A percentile compares a stretch with the other conserved stretches of the same genome.
phyloP scores from a whole-genome alignment of 169 alveolate species.

The Plasmodium yoelii region DNA sequence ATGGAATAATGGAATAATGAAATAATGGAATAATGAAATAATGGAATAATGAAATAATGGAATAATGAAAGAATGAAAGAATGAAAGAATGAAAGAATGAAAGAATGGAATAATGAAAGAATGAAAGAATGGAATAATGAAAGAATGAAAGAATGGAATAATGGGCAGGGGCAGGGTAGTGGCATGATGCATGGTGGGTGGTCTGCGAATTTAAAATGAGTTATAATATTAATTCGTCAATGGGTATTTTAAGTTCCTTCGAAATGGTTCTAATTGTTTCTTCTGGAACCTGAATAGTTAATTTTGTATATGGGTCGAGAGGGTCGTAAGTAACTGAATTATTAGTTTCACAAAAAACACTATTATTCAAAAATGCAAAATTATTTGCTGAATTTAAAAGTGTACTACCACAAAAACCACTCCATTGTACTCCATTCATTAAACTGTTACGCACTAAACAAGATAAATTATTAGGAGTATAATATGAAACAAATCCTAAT shows the following conservation, averaged over 20 bases:
- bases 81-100: too few relatives aligned
- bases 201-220: neutral
- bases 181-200: too few relatives aligned
- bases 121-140: too few relatives aligned
- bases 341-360: slow-evolving; percentile 33
- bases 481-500: slow-evolving; percentile 57
- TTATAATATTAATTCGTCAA: slow-evolving; percentile 66
- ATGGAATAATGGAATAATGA: too few relatives aligned
- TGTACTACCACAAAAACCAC: slow-evolving; percentile 76
- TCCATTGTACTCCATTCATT: slow-evolving; percentile 78
- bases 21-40: too few relatives aligned
- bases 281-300: slow-evolving; percentile 74
- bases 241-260: slow-evolving; percentile 62
- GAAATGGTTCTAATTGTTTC: slow-evolving; percentile 56
- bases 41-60: too few relatives aligned
- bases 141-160: neutral
- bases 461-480: slow-evolving; percentile 49
- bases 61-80: too few relatives aligned
- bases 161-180: neutral
- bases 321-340: slow-evolving; percentile 27
- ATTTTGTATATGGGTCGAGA: slow-evolving; percentile 66
- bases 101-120: too few relatives aligned
- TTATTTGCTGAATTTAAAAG: slow-evolving; percentile 58
- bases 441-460: slow-evolving; percentile 69
- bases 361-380: slow-evolving; percentile 39